Evolutionary conservation across 176 grass and related monocot genomes (phyloP), one percentile per base, ranked within the genome.

Genomic region (Dactylis glomerata): DNA sequence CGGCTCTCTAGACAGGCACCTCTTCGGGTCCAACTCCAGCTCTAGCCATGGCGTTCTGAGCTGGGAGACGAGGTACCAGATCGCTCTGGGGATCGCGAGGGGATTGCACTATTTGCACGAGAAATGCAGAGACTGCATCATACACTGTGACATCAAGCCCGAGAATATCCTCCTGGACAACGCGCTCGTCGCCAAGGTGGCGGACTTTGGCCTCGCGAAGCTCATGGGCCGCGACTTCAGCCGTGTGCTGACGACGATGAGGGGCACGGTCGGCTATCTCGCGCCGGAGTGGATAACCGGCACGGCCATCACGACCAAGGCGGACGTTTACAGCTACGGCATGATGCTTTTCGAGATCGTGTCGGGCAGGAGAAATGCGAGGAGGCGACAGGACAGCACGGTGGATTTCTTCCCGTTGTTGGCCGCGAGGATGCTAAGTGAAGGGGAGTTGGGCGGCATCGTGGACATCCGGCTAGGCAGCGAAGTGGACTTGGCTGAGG

Each of bases 101-200:
- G 91, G 87, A 8, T 32, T 92, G 11, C 69, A 77, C 10, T 92
- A 92, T 20, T 62, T 92, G 24, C 90, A 92, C 70, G 87, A 89
- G 76, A 86, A 89, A 8, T 89, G 90, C 75, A 32, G 90, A 19
- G 86, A 92, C 31, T 75, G 90, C 83, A 92, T 92, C 78, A 92
- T 92, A 52, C 90, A 92, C 74, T 92, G 90, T 41, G 90, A 92
- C 74, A 88, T 92, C 30, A 92, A 92, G 79, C 90, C 90, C 4
- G 86, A 92, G 83, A 92, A 92, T 73, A 88, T 92, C 58, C 75
- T 92, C 11, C 56, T 92, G 22, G 83, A 92, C 73, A 73, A 47
- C 5, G 34, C 24, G 20, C 65, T 90, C 46, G 65, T 22, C 0
- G 46, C 88, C 15, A 82, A 82, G 47, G 79, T 90, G 5, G 83